phyloP scores from a whole-genome alignment of 2,329 filamentous ascomycete genomes.

The Pestalotiopsis sp. region DNA sequence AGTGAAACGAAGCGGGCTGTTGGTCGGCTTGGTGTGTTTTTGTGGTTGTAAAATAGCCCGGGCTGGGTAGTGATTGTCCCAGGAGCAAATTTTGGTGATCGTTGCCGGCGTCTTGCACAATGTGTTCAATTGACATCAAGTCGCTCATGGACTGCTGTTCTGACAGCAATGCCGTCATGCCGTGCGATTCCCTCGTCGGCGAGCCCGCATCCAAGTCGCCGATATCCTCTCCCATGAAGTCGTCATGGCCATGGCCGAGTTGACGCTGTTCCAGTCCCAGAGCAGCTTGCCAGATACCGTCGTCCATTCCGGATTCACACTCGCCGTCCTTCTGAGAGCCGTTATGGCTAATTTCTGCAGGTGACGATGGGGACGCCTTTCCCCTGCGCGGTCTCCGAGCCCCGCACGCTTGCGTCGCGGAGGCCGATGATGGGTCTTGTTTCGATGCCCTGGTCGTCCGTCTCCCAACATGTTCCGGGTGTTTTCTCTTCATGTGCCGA shows the following conservation, averaged over 20 bases:
- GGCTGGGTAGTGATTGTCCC: not conserved
- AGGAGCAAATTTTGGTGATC: not conserved
- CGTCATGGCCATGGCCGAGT: not conserved
- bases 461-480: not conserved
- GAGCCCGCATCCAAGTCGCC: not conserved
- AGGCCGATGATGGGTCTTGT: not conserved
- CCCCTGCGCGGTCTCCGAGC: not conserved
- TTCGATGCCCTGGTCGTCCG: not conserved
- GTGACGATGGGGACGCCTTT: not conserved
- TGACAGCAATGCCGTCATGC: not conserved
- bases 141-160: not conserved
- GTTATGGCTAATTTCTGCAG: not conserved
- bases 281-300: not conserved
- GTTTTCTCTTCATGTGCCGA: constrained; percentile 10
- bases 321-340: not conserved
- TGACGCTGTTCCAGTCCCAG: not conserved
- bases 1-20: not conserved
- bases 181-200: not conserved
- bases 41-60: not conserved
- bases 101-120: not conserved
- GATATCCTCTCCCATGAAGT: not conserved
- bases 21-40: not conserved
- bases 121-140: not conserved
- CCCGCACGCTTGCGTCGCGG: not conserved
- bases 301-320: not conserved